Evolutionary conservation across 148 eudicot genomes (phyloP).

Genomic region (Amaranthus cruentus): DNA sequence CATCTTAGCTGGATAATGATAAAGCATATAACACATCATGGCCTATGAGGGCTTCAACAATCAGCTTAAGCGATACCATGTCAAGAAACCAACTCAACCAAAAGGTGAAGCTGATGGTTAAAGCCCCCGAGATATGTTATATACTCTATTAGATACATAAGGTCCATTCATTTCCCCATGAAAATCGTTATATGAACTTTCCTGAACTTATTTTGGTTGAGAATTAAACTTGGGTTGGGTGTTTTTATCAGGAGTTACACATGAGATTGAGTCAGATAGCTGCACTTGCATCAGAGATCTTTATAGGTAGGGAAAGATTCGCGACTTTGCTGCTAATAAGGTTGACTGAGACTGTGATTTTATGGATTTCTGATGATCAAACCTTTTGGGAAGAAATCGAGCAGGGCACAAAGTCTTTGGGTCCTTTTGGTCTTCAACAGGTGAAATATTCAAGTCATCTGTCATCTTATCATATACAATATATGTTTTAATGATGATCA

Average conservation of each 20-base stretch:
- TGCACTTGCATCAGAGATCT: slow-evolving; percentile 73
- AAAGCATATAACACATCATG: too few species aligned
- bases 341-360: slow-evolving; percentile 78
- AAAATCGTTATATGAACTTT: too few species aligned
- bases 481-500: not conserved
- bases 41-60: too few species aligned
- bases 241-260: slow-evolving; percentile 59
- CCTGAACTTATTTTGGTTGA: not conserved
- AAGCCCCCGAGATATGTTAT: too few species aligned
- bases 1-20: not conserved
- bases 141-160: too few species aligned
- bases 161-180: too few species aligned
- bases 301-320: slow-evolving; percentile 85
- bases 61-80: too few species aligned
- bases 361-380: slow-evolving; percentile 91
- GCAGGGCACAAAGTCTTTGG: slow-evolving; percentile 56
- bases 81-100: too few species aligned
- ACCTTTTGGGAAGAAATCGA: slow-evolving; percentile 90
- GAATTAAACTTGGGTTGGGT: not conserved
- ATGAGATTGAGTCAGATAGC: slow-evolving; percentile 56
- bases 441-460: slow-evolving; percentile 24
- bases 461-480: not conserved
- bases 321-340: slow-evolving; percentile 84
- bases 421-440: slow-evolving; percentile 94
- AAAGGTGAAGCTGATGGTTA: too few species aligned